Conservation (phyloP, 768 basidiomycete genomes). For the Ephemerocybe angulata region DNA sequence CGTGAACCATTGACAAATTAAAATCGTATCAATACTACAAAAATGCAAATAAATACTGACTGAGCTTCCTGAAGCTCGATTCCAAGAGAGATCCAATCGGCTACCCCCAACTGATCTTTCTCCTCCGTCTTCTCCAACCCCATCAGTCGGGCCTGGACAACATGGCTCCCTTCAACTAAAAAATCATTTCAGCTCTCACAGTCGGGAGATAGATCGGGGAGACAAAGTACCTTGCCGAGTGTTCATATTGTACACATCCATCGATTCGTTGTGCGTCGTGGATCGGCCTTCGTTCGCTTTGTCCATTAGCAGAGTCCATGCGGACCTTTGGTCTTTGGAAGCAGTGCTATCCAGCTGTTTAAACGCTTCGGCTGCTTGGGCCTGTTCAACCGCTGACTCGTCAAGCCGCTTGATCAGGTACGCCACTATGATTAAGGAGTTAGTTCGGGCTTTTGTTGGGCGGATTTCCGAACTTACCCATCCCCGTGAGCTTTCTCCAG, state of each 20-base stretch:
- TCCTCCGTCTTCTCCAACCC: not conserved
- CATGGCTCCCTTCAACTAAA: too few relatives aligned
- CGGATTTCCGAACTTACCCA: not conserved
- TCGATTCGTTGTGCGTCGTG: not conserved
- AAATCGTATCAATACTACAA: too few relatives aligned
- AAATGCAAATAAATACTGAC: too few relatives aligned
- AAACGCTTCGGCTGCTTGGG: not conserved
- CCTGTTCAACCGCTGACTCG: not conserved
- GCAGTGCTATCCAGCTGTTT: not conserved
- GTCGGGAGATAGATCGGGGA: not conserved
- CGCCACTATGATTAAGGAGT: not conserved
- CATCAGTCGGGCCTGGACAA: not conserved
- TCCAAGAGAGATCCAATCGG: too few relatives aligned
- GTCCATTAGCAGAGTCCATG: not conserved
- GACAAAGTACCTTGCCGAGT: not conserved
- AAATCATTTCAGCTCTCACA: not conserved
- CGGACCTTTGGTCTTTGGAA: not conserved
- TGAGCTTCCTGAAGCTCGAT: too few relatives aligned
- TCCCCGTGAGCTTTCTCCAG: constrained; percentile 13
- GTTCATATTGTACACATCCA: not conserved
- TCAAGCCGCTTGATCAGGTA: not conserved
- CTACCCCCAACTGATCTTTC: too few relatives aligned
- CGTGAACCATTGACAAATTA: too few relatives aligned
- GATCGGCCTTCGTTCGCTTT: not conserved
- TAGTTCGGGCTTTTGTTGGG: not conserved